Evolutionary conservation across 768 basidiomycete genomes (phyloP), one percentile per base, ranked within the genome.

Genomic region (Daedaleopsis sinensis): DNA sequence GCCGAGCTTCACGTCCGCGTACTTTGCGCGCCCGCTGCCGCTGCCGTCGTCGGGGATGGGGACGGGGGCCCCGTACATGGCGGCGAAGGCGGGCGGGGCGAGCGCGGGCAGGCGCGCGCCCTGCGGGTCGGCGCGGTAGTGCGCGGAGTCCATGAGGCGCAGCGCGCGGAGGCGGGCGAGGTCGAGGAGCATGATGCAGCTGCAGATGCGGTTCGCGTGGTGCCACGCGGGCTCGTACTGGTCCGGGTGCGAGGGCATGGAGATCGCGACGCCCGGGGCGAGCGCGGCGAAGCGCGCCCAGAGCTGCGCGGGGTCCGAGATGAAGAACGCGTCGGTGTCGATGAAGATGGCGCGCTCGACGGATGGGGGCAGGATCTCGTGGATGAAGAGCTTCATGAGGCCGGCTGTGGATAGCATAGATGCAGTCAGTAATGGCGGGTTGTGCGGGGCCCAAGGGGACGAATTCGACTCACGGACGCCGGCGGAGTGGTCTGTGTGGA

Each of bases 171-270:
- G 72, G 60, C 75, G 79, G 48, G 76, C 75, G 11, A 84, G 72
- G 64, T 83, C 71, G 60, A 84, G 77, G n/a, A 82, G 71, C 80
- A 83, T 82, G 62, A 82, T 75, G 66, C 82, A 84, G 27, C 79
- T 80, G 70, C 81, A 82, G 58, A 84, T 82, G 35, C 71, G 70
- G 24, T 79, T 80, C 18, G 80, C 80, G 63, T 82, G 47, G 57
- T 78, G 70, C 81, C 82, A 82, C 44, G 79, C 72, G 11, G 73
- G 71, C 1, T 74, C 61, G 58, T 63, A 13, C 67, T 78, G 73
- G 55, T 82, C 78, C 7, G 79, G 77, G 64, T 82, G 81, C 51
- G 74, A 77, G 9, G 79, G 76, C 74, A 83, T 78, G 39, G 76
- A 72, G 52, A 82, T 71, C 32, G 79, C 76, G 48, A 77, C 75